Conservation (phyloP, 108 stramenopile species). For the Nitzschia sp. region DNA sequence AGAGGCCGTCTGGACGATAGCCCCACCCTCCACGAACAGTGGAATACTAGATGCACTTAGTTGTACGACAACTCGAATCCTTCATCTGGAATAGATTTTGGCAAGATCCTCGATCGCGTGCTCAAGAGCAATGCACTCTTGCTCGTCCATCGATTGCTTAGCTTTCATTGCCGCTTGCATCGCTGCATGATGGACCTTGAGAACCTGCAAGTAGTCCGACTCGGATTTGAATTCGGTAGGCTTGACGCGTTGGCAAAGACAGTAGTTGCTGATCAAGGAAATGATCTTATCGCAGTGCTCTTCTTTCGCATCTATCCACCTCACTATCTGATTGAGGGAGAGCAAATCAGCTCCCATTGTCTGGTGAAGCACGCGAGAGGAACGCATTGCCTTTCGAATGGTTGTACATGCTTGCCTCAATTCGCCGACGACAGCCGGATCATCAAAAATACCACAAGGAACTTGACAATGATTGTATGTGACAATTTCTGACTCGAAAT, state of each 20-base stretch:
- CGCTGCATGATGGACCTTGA: constrained; percentile 74
- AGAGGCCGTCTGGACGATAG: no score
- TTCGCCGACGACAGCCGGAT: constrained; percentile 68
- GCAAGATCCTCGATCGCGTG: constrained; percentile 70
- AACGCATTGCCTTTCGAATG: constrained; percentile 77
- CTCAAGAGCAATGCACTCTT: constrained; percentile 66
- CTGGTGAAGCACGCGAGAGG: constrained; percentile 58
- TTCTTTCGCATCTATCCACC: constrained; percentile 85
- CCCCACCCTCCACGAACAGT: no score
- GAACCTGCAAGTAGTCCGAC: constrained; percentile 67
- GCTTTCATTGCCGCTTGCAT: constrained; percentile 84
- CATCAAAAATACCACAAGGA: constrained; percentile 86
- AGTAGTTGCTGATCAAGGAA: constrained; percentile 65
- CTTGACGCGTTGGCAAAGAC: constrained; percentile 83
- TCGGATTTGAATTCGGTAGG: constrained; percentile 61
- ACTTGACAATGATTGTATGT: constrained; percentile 64
- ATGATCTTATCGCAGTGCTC: constrained; percentile 78
- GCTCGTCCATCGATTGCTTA: constrained; percentile 71
- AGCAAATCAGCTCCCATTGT: constrained; percentile 47
- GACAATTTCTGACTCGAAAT: no score
- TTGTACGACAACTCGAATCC: neutral
- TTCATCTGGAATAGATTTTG: constrained; percentile 65
- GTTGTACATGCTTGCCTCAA: constrained; percentile 58
- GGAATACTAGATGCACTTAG: no score
- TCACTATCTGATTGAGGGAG: constrained; percentile 74